These are phyloP conservation scores for Paraconiothyrium sp. DNA, from an alignment of 2,329 filamentous ascomycete genomes.

Conservation along the genomic window DNA sequence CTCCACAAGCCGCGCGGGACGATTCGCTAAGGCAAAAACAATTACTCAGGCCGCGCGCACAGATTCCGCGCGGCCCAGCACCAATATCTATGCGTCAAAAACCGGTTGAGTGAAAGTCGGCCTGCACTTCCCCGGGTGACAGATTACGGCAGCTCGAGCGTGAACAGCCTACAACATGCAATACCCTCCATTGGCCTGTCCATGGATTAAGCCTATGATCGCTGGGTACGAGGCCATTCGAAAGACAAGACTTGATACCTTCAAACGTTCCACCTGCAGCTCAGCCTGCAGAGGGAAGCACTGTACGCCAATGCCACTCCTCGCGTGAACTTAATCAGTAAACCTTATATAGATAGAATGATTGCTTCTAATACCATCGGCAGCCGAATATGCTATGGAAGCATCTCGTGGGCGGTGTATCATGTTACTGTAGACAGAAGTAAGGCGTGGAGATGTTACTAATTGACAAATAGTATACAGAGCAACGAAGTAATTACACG, in stretches of 20 bases:
- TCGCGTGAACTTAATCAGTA: too few relatives aligned
- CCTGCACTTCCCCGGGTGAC: not conserved
- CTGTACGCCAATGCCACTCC: too few relatives aligned
- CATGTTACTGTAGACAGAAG: not conserved
- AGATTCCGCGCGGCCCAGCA: not conserved
- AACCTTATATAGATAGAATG: too few relatives aligned
- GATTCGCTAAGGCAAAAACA: not conserved
- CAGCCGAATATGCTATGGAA: not conserved
- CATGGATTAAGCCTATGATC: not conserved
- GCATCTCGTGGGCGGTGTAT: not conserved
- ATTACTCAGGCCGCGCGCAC: conserved; percentile 5
- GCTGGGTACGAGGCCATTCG: not conserved
- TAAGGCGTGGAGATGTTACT: not conserved
- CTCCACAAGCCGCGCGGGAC: conserved; percentile 17
- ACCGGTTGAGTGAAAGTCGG: too few relatives aligned
- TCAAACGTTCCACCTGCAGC: too few relatives aligned
- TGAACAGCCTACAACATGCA: not conserved
- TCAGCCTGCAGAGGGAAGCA: too few relatives aligned
- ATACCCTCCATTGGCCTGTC: not conserved
- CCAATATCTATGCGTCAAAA: not conserved
- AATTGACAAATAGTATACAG: not conserved
- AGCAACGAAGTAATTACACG: not conserved
- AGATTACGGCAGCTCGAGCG: not conserved
- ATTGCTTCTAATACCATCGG: too few relatives aligned
- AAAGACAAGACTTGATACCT: too few relatives aligned